Evolutionary conservation across 352 stramenopile genomes (phyloP).

Genomic region (Globisporangium spiculum): DNA sequence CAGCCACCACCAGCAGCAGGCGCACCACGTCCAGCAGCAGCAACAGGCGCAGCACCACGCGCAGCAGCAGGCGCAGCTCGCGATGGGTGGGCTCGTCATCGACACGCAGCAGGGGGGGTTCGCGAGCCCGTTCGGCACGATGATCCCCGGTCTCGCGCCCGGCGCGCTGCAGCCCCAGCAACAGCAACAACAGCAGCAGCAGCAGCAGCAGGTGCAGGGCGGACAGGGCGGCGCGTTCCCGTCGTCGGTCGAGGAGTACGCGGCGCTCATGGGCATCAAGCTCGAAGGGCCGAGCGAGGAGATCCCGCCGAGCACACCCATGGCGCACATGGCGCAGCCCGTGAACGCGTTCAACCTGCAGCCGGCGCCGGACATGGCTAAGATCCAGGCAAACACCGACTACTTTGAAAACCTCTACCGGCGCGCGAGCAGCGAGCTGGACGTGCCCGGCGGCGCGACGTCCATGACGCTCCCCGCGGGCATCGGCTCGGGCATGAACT

Average conservation of each 20-base stretch:
- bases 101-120: slow-evolving; percentile 29
- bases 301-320: slow-evolving; percentile 16
- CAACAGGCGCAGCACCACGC: slow-evolving; percentile 17
- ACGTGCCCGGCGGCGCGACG: slow-evolving; percentile 32
- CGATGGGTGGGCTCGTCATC: slow-evolving; percentile 17
- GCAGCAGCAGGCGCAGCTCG: slow-evolving; percentile 9
- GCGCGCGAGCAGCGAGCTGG: slow-evolving; percentile 31
- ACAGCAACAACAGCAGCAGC: slow-evolving; percentile 20
- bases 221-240: slow-evolving; percentile 16
- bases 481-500: slow-evolving; percentile 61
- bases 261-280: slow-evolving; percentile 81
- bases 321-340: slow-evolving; percentile 28
- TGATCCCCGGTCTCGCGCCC: slow-evolving; percentile 39
- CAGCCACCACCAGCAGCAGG: slow-evolving; percentile 20
- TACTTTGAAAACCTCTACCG: slow-evolving; percentile 82
- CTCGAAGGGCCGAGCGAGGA: slow-evolving; percentile 58
- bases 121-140: slow-evolving; percentile 49
- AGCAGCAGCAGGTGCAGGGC: slow-evolving; percentile 21
- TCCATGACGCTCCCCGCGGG: slow-evolving; percentile 67
- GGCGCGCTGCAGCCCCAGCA: slow-evolving; percentile 20
- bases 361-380: slow-evolving; percentile 40
- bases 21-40: slow-evolving; percentile 19
- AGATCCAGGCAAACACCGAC: slow-evolving; percentile 78
- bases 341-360: slow-evolving; percentile 36
- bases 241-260: slow-evolving; percentile 75